These are phyloP conservation scores for Cystofilobasidium bisporidii DNA, from an alignment of 768 basidiomycete species.

Conservation along the genomic window DNA sequence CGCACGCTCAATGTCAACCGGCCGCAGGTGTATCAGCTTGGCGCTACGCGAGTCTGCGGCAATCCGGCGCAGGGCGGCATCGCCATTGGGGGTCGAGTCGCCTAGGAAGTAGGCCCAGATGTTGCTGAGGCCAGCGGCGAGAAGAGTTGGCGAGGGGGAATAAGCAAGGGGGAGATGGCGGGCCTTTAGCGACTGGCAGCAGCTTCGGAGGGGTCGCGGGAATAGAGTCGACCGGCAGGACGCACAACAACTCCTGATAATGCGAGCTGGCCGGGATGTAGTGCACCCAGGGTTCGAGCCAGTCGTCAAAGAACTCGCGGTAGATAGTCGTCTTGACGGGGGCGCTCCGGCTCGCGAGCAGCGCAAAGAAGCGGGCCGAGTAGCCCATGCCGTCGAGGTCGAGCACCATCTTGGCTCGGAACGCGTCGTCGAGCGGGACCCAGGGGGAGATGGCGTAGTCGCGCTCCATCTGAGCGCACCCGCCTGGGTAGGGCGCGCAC, in stretches of 20 bases:
- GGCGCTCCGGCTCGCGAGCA: constrained; percentile 15
- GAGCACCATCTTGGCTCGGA: constrained; percentile 7
- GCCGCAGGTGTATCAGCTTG: constrained; percentile 2
- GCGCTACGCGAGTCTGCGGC: not conserved
- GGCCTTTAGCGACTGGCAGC: too few species aligned
- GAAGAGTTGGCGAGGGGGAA: not conserved
- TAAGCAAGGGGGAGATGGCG: not conserved
- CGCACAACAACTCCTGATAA: constrained; percentile 16
- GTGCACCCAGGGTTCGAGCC: constrained; percentile 23
- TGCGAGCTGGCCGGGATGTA: constrained; percentile 14
- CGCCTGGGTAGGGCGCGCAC: constrained; percentile 17
- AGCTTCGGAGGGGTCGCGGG: too few species aligned
- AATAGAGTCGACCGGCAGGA: too few species aligned
- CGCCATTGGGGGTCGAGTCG: constrained; percentile 4
- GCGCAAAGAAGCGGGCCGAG: constrained; percentile 18
- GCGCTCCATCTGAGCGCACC: constrained; percentile 10
- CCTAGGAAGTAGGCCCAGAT: constrained; percentile 16
- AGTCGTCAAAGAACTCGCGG: constrained; percentile 4
- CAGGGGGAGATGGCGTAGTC: constrained; percentile 3
- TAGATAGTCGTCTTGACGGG: constrained; percentile 19
- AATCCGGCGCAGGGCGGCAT: constrained; percentile 4
- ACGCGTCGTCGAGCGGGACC: constrained; percentile 14
- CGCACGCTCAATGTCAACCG: constrained; percentile 16
- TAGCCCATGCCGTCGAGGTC: constrained; percentile 24
- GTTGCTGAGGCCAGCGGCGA: not conserved